These are phyloP conservation scores for Trichoderma sp. DNA, from an alignment of 2,329 filamentous ascomycete genomes.

Conservation along the genomic window DNA sequence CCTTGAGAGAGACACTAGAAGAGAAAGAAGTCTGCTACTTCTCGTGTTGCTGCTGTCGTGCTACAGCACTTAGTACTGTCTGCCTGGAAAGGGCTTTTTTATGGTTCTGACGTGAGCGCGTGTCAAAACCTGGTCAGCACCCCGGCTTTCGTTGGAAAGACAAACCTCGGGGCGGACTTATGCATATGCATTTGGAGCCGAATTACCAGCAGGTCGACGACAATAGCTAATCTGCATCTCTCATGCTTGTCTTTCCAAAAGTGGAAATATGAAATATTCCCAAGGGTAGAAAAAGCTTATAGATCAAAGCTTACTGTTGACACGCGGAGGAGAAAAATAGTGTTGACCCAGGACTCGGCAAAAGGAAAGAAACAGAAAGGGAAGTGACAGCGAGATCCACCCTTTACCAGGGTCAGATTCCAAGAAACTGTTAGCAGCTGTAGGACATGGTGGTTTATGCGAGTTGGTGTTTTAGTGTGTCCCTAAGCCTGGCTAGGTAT, in stretches of 20 bases:
- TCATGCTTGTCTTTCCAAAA: background rate
- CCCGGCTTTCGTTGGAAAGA: background rate
- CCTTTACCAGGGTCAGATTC: background rate
- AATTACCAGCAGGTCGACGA: background rate
- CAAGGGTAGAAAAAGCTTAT: background rate
- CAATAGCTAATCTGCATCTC: background rate
- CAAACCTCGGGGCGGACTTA: background rate
- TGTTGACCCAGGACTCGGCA: background rate
- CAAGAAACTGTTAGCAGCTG: background rate
- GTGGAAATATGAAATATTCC: background rate
- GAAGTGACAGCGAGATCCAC: constrained; percentile 9
- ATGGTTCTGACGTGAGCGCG: constrained; percentile 28
- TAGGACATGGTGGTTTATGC: constrained; percentile 7
- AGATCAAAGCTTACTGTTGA: background rate
- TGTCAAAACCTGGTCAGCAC: constrained; percentile 21
- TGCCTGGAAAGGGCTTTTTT: constrained; percentile 13
- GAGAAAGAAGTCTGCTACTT: background rate
- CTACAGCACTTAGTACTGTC: background rate
- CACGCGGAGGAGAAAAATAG: background rate
- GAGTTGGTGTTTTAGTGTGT: background rate
- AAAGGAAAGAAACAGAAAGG: background rate
- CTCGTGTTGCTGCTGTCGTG: background rate
- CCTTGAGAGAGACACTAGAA: background rate
- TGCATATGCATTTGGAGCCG: background rate
- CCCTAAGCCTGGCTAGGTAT: background rate